Conservation (phyloP, 768 basidiomycete genomes). For the Crassisporium funariophilum region DNA sequence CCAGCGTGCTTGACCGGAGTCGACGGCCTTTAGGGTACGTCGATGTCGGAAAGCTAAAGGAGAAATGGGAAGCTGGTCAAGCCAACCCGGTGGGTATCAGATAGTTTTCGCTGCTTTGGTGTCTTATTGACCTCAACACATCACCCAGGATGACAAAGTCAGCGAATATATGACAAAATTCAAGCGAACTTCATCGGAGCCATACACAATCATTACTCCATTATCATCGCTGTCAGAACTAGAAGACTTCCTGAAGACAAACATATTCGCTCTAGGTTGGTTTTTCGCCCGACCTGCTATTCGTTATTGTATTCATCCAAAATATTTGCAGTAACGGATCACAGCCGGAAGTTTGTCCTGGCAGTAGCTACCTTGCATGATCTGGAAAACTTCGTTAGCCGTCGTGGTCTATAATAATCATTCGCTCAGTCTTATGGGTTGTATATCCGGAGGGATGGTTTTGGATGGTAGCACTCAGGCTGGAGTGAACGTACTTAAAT, state of each 20-base stretch:
- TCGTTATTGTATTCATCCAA: too few species aligned
- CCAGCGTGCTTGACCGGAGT: conserved; percentile 72
- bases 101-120: not conserved
- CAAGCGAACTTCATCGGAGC: conserved; percentile 60
- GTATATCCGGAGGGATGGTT: too few species aligned
- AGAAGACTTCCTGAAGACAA: conserved; percentile 73
- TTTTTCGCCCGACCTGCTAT: conserved; percentile 4
- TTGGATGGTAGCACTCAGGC: too few species aligned
- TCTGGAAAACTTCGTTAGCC: conserved; percentile 61
- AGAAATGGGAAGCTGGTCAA: conserved; percentile 73
- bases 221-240: conserved; percentile 76
- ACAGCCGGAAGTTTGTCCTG: conserved; percentile 78
- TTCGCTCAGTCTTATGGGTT: too few species aligned
- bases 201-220: conserved; percentile 83
- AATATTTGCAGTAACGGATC: conserved; percentile 70
- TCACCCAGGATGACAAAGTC: conserved; percentile 67
- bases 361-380: conserved; percentile 80
- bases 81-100: conserved; percentile 64
- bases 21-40: conserved; percentile 84
- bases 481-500: too few species aligned
- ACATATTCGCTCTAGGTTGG: conserved; percentile 78
- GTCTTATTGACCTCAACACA: not conserved
- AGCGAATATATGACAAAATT: conserved; percentile 73
- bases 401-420: conserved; percentile 44
- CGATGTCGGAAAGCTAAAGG: conserved; percentile 74